A percentile compares a stretch with the other conserved stretches of the same genome.
These are phyloP conservation scores for Glonium stellatum DNA, from an alignment of 495 filamentous ascomycete genomes.

Conservation along the genomic window DNA sequence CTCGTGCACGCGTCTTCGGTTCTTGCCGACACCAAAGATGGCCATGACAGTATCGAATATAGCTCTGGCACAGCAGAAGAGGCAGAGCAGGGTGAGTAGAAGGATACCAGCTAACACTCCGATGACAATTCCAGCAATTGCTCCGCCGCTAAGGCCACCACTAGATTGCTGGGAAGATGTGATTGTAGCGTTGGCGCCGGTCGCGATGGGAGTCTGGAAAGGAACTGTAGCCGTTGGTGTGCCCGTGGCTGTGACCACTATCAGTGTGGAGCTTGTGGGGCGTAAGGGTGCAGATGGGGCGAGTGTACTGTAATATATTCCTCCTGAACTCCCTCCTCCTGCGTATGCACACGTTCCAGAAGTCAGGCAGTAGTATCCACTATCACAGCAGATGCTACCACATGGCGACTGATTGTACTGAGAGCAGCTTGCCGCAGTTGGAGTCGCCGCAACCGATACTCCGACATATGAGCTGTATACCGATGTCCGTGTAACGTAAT, in stretches of 20 bases:
- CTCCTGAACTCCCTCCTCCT: conserved; percentile 31
- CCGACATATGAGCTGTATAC: conserved; percentile 53
- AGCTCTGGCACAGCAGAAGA: conserved; percentile 64
- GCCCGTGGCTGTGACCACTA: conserved; percentile 49
- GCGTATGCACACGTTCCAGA: conserved; percentile 42
- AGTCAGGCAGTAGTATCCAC: conserved; percentile 58
- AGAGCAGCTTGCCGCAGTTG: conserved; percentile 44
- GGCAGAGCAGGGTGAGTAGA: conserved; percentile 65
- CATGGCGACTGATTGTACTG: conserved; percentile 54
- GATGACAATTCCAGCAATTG: conserved; percentile 92
- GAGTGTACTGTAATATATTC: conserved; percentile 31
- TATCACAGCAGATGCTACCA: conserved; percentile 67
- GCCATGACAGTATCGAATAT: conserved; percentile 57
- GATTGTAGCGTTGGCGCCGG: conserved; percentile 44
- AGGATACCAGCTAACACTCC: conserved; percentile 71
- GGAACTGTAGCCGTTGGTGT: conserved; percentile 52
- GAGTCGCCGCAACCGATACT: conserved; percentile 40
- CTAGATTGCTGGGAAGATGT: conserved; percentile 31
- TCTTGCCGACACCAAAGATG: conserved; percentile 55
- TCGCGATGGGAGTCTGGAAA: conserved; percentile 52
- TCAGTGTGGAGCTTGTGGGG: conserved; percentile 57
- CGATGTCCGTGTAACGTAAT: conserved; percentile 57
- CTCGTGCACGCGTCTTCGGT: conserved; percentile 41
- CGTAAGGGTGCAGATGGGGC: conserved; percentile 51
- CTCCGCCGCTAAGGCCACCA: conserved; percentile 65